Percentiles rank a stretch among this genome's conserved stretches.
Conservation (phyloP, 768 basidiomycete species). For the Russula sp. region DNA sequence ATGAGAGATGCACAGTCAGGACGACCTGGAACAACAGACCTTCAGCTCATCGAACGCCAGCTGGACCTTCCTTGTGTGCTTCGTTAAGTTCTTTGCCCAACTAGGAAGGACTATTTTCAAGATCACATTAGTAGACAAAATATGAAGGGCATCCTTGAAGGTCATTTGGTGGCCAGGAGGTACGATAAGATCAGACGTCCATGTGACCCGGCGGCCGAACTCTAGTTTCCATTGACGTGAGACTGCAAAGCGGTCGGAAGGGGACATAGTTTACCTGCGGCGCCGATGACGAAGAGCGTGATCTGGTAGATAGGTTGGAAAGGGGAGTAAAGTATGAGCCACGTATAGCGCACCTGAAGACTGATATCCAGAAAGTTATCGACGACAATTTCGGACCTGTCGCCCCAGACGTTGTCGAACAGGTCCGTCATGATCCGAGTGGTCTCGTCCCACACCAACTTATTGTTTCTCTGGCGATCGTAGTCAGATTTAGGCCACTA, state of each 20-base stretch:
- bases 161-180: slow-evolving; percentile 40
- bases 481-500: neutral
- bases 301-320: slow-evolving; percentile 30
- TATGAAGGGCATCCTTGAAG: slow-evolving; percentile 43
- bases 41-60: slow-evolving; percentile 39
- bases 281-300: slow-evolving; percentile 48
- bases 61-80: slow-evolving; percentile 27
- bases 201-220: slow-evolving; percentile 45
- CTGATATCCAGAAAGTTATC: slow-evolving; percentile 48
- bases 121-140: slow-evolving; percentile 33
- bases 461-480: slow-evolving; percentile 29
- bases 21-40: slow-evolving; percentile 24
- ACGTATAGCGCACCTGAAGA: slow-evolving; percentile 36
- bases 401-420: slow-evolving; percentile 39
- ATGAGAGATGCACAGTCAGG: neutral
- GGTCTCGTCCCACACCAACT: slow-evolving; percentile 35
- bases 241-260: neutral
- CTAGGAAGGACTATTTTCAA: slow-evolving; percentile 35
- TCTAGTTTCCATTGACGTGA: slow-evolving; percentile 19
- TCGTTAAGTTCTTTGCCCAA: slow-evolving; percentile 34
- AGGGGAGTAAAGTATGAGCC: neutral
- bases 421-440: slow-evolving; percentile 28
- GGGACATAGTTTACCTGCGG: slow-evolving; percentile 30
- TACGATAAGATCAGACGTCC: slow-evolving; percentile 36
- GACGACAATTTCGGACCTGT: slow-evolving; percentile 33